Percentiles rank a stretch among this genome's conserved stretches.
Conservation (phyloP, 2,329 filamentous ascomycete genomes). For the Claviceps paspali region DNA sequence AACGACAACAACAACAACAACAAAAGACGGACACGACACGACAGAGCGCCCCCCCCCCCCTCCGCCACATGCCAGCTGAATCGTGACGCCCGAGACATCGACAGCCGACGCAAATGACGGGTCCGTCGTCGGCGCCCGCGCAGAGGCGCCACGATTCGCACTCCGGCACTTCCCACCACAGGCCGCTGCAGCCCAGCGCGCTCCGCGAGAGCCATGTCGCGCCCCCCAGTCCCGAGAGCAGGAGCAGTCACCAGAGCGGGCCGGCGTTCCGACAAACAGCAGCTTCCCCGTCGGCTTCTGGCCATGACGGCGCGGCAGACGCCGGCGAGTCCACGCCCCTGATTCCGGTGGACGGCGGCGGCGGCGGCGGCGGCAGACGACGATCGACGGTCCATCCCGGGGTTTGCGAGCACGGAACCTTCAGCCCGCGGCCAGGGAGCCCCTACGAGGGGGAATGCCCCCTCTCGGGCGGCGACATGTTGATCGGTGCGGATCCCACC, state of each 20-base stretch:
- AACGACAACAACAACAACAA: neutral
- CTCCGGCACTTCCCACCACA: constrained; percentile 19
- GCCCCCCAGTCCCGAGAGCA: constrained; percentile 9
- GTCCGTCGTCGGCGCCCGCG: constrained; percentile 12
- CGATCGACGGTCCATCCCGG: constrained; percentile 20
- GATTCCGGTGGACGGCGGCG: constrained; percentile 17
- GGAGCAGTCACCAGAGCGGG: constrained; percentile 8
- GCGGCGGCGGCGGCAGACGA: neutral
- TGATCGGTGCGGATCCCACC: no score
- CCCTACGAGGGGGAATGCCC: constrained; percentile 19
- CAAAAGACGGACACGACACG: neutral
- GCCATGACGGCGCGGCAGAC: constrained; percentile 8
- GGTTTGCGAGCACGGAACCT: constrained; percentile 57
- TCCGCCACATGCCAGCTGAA: neutral
- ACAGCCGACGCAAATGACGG: constrained; percentile 10
- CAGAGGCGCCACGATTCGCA: constrained; percentile 16
- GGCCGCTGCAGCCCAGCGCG: constrained; percentile 28
- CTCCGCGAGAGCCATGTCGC: constrained; percentile 30
- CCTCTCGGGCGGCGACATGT: no score
- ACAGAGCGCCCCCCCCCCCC: no score
- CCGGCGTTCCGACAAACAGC: constrained; percentile 6
- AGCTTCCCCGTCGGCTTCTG: constrained; percentile 3
- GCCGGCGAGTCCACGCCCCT: constrained; percentile 37
- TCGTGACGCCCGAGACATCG: neutral
- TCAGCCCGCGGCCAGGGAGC: constrained; percentile 50